Conservation (phyloP, 140 eudicot genomes). For the Bidens hawaiensis region DNA sequence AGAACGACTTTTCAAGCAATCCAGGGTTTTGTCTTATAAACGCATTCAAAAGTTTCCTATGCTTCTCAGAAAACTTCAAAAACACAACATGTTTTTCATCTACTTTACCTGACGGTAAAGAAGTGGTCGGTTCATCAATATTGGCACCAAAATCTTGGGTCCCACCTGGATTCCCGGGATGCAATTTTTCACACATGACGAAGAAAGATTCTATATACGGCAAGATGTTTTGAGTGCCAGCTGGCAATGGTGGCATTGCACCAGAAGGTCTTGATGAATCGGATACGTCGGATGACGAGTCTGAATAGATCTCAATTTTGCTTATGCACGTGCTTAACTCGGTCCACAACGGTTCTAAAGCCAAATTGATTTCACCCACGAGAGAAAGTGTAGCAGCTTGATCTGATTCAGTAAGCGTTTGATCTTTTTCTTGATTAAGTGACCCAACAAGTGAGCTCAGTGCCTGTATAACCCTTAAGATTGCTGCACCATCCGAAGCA, state of each 20-base stretch:
- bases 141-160: conserved; percentile 61
- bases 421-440: conserved; percentile 51
- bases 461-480: conserved; percentile 85
- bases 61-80: conserved; percentile 84
- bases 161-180: conserved; percentile 51
- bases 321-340: conserved; percentile 88
- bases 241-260: conserved; percentile 87
- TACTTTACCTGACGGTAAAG: conserved; percentile 38
- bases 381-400: conserved; percentile 54
- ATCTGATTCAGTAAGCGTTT: conserved; percentile 40
- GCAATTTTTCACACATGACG: conserved; percentile 94
- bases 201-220: conserved; percentile 94
- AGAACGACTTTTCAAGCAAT: conserved; percentile 91
- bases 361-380: conserved; percentile 61
- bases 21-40: conserved; percentile 95
- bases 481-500: conserved; percentile 77
- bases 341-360: conserved; percentile 86
- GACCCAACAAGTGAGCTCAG: conserved; percentile 74
- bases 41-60: conserved; percentile 82
- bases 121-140: conserved; percentile 67
- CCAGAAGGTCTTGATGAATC: conserved; percentile 66
- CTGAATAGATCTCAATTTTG: conserved; percentile 76
- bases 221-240: conserved; percentile 87
- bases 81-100: conserved; percentile 79
- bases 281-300: conserved; percentile 47